Evolutionary conservation across 306 rosid genomes (phyloP).

Genomic region (cucumber (Cucumis sativus)): DNA sequence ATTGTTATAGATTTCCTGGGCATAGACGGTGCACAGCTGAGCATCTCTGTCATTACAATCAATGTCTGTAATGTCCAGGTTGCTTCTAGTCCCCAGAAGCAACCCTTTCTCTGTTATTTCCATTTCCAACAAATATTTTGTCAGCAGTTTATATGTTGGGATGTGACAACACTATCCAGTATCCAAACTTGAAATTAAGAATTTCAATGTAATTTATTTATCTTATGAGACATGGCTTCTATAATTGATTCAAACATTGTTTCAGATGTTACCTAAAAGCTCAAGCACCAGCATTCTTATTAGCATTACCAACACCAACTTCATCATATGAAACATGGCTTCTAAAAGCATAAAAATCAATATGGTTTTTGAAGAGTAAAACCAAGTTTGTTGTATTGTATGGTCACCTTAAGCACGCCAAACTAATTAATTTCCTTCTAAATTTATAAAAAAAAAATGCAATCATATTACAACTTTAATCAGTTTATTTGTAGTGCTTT

Average conservation of each 20-base stretch:
- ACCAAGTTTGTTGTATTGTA: background rate
- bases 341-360: background rate
- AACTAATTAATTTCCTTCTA: background rate
- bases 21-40: conserved; percentile 59
- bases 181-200: background rate
- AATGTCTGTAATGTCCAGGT: conserved; percentile 34
- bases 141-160: conserved; percentile 6
- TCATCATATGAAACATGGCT: background rate
- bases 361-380: background rate
- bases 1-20: conserved; percentile 52
- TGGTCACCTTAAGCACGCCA: background rate
- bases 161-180: background rate
- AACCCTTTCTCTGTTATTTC: conserved; percentile 25
- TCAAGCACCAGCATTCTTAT: background rate
- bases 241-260: background rate
- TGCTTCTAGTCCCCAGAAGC: conserved; percentile 21
- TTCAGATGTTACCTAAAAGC: background rate
- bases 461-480: background rate
- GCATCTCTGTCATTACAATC: conserved; percentile 61
- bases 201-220: conserved; percentile 4
- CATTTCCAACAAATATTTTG: conserved; percentile 1
- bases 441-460: background rate
- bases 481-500: background rate
- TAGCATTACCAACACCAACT: background rate
- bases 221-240: background rate